Evolutionary conservation across 1,284 basidiomycete species (phyloP), one percentile per base, ranked within the genome.

Genomic region (Volvariella volvacea): DNA sequence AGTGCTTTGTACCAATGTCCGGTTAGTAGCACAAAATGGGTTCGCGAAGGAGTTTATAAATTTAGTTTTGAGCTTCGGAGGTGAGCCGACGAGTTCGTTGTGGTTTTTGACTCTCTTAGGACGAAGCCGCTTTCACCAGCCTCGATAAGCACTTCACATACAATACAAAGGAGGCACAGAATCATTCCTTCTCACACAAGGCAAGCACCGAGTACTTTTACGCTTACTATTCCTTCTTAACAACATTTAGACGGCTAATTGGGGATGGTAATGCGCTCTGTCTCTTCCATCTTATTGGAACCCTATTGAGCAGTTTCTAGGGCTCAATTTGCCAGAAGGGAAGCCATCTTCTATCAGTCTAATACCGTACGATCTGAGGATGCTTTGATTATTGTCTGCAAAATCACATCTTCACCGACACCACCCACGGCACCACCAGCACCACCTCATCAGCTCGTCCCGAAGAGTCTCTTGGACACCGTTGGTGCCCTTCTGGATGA

Each of bases 11-110:
- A 33, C 31, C 20, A 25, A 33, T 22, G 25, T 19, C 16, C 30
- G 43, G n/a, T 40, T 17, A 9, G 45, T 49, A 7, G 32, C 22
- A 22, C 25, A 43, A 85, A 82, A 63, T 93, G 90, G 90, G 64
- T 76, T 12, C 77, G 90, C n/a, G 83, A 89, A 48, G 90, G 90
- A 1, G 64, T 83, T 16, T 92, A 80, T 66, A 87, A 83, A 56
- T 93, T 93, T 61, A 81, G 76, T 48, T 92, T 93, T 57, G 89
- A 91, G 58, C 70, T 93, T 52, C 78, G 78, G 58, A 82, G 76
- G 83, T 83, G 51, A 47, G 66, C 41, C 28, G 19, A 36, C n/a
- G 34, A 19, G 32, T 39, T 32, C 38, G 19, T 34, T 19, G 15
- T 30, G 14, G 36, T 39, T 48, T 28, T 12, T 28, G 22, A 34